phyloP scores from a whole-genome alignment of 371 early-diverging fungal genomes.

The Smittium mucronatum region DNA sequence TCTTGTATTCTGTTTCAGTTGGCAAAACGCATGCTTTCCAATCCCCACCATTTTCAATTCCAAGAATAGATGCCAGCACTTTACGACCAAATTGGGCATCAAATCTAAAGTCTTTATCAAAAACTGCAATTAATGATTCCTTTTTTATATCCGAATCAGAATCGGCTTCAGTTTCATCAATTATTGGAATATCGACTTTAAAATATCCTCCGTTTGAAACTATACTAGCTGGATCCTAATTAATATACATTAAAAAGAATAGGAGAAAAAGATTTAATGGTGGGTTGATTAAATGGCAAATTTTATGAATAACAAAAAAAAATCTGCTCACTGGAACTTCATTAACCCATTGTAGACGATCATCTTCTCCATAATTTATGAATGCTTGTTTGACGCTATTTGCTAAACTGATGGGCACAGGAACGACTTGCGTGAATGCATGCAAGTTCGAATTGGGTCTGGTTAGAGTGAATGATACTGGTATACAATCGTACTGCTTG shows the following conservation, averaged over 20 bases:
- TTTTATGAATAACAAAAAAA: conserved; percentile 2
- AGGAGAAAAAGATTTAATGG: too few species aligned
- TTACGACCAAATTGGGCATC: conserved; percentile 31
- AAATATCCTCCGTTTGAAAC: conserved; percentile 21
- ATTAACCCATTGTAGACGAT: conserved; percentile 11
- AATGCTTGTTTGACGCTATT: conserved; percentile 13
- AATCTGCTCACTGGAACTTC: conserved; percentile 15
- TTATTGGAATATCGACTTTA: conserved; percentile 16
- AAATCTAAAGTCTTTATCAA: conserved; percentile 17
- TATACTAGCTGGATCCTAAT: background rate
- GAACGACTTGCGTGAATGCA: conserved; percentile 29
- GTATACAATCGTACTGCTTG: conserved; percentile 21
- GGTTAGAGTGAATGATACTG: conserved; percentile 26
- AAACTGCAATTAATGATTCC: conserved; percentile 15
- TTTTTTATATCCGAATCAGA: too few species aligned
- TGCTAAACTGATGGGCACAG: conserved; percentile 21
- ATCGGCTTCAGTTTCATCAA: too few species aligned
- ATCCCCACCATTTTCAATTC: conserved; percentile 33
- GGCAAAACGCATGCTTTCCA: conserved; percentile 38
- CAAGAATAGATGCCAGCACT: conserved; percentile 34
- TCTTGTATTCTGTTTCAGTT: background rate
- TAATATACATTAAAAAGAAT: conserved; percentile 3
- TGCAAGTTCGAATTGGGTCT: conserved; percentile 24
- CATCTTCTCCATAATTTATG: conserved; percentile 14
- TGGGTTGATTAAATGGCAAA: too few species aligned